Conservation (phyloP, 2,329 filamentous ascomycete species). For the Sclerotinia minor region DNA sequence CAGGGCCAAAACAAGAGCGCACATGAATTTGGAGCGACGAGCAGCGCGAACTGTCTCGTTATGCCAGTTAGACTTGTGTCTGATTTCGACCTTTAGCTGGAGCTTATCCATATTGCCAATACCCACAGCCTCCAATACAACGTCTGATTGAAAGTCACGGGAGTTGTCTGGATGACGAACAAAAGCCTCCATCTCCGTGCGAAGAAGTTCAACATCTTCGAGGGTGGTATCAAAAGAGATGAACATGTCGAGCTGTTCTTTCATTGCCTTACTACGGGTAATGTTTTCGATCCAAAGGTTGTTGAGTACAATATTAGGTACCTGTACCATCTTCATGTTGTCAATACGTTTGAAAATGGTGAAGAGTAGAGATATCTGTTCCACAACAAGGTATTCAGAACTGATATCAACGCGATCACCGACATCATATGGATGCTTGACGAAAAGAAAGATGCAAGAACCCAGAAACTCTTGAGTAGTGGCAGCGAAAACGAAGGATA, state of each 20-base stretch:
- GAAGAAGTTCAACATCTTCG: slow-evolving; percentile 83
- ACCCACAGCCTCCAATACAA: slow-evolving; percentile 74
- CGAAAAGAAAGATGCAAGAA: slow-evolving; percentile 96
- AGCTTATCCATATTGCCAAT: slow-evolving; percentile 88
- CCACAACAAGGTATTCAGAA: slow-evolving; percentile 72
- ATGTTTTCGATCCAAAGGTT: slow-evolving; percentile 95
- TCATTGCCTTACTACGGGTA: slow-evolving; percentile 87
- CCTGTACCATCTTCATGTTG: slow-evolving; percentile 72
- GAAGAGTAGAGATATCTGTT: slow-evolving; percentile 92
- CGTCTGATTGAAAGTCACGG: slow-evolving; percentile 85
- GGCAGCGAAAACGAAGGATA: slow-evolving; percentile 95
- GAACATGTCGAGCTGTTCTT: slow-evolving; percentile 73
- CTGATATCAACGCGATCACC: slow-evolving; percentile 88
- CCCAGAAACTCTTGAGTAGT: slow-evolving; percentile 95
- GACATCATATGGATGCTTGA: slow-evolving; percentile 97
- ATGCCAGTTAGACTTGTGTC: slow-evolving; percentile 91
- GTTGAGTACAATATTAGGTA: slow-evolving; percentile 91
- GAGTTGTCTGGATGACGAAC: slow-evolving; percentile 80
- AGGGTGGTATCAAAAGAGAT: slow-evolving; percentile 85
- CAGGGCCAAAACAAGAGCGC: slow-evolving; percentile 80
- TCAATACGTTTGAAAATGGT: slow-evolving; percentile 85
- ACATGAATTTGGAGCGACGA: slow-evolving; percentile 94
- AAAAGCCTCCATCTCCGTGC: slow-evolving; percentile 80
- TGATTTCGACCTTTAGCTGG: slow-evolving; percentile 76
- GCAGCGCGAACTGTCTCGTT: slow-evolving; percentile 80